Evolutionary conservation across 2,329 filamentous ascomycete species (phyloP), one percentile per base, ranked within the genome.

Genomic region (Neobulgaria alba): DNA sequence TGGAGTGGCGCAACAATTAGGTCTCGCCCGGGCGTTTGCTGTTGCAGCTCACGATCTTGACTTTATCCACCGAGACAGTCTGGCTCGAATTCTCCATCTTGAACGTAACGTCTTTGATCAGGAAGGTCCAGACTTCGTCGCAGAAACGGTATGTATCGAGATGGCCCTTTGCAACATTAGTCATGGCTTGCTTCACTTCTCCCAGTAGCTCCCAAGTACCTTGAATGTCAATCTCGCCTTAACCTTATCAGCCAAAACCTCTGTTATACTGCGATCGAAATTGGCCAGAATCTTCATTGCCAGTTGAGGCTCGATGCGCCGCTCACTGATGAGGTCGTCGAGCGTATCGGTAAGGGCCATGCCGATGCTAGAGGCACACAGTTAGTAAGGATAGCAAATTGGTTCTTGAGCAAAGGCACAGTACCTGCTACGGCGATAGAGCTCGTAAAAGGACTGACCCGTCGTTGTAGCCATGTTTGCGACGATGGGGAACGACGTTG

Each of bases 101-200:
- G 70, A 98, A 96, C n/a, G 82, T 88, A 41, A 96, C 89, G 53
- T 96, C 92, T 67, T 95, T 95, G 66, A 98, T 94, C 43, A 98
- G 76, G 64, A 98, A 98, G 1, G 92, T 98, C 92, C 92, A 98
- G 44, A 98, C 92, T 68, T 98, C 92, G 66, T 98, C 92, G 69
- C 92, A 98, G 74, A 98, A 98, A 54, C 92, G 84, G 70, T 98
- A 98, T 12, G 92, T 96, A 62, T 96, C 89, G 49, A 98, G 80
- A 60, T 93, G 92, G 35, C 92, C 92, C 90, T 95, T 55, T 36
- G 31, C 30, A 29, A 21, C 35, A 46, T 56, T 48, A 58, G 51
- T 49, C 41, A 36, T 29, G 23, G 33, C 21, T 21, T 35, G 14
- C 18, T 16, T 16, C 15, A 19, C 18, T 21, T 23, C 32, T 34